A percentile compares a stretch with the other conserved stretches of the same genome.
These are phyloP conservation scores for Arthrinium puccinioides DNA, from an alignment of 2,329 filamentous ascomycete species.

Conservation along the genomic window DNA sequence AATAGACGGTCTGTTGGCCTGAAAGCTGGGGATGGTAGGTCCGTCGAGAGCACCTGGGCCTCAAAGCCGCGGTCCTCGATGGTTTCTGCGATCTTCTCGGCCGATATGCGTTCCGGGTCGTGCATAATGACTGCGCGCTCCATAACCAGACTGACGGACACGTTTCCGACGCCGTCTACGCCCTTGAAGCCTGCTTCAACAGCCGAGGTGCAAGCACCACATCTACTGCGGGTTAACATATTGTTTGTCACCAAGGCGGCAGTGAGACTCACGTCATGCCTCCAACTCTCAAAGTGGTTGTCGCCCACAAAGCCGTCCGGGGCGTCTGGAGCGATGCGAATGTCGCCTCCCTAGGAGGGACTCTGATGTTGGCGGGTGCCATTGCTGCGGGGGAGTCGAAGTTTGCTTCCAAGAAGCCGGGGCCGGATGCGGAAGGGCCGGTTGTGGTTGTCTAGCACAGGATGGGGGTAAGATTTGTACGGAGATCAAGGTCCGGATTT, in stretches of 20 bases:
- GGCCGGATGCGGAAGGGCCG: neutral
- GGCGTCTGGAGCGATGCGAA: constrained; percentile 25
- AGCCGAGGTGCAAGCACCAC: constrained; percentile 91
- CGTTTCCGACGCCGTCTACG: constrained; percentile 72
- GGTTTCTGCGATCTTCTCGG: constrained; percentile 72
- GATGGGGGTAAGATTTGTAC: no score
- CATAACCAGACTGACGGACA: constrained; percentile 91
- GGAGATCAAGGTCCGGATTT: neutral
- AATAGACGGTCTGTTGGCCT: constrained; percentile 28
- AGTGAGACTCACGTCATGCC: constrained; percentile 65
- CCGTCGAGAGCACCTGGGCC: constrained; percentile 77
- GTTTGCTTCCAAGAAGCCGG: no score
- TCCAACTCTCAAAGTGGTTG: constrained; percentile 82
- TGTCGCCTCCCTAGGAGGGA: constrained; percentile 32
- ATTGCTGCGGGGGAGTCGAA: no score
- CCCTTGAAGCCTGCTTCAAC: constrained; percentile 86
- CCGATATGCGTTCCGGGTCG: constrained; percentile 65
- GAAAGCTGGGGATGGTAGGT: constrained; percentile 52
- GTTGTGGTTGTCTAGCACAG: neutral
- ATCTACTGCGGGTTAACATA: constrained; percentile 39
- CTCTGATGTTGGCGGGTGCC: constrained; percentile 42
- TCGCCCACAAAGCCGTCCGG: constrained; percentile 63
- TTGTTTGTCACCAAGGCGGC: neutral
- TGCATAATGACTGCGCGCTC: constrained; percentile 93
- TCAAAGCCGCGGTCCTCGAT: constrained; percentile 93